Evolutionary conservation across 2,329 filamentous ascomycete genomes (phyloP), one percentile per base, ranked within the genome.

Genomic region (Paramyrothecium roridum): DNA sequence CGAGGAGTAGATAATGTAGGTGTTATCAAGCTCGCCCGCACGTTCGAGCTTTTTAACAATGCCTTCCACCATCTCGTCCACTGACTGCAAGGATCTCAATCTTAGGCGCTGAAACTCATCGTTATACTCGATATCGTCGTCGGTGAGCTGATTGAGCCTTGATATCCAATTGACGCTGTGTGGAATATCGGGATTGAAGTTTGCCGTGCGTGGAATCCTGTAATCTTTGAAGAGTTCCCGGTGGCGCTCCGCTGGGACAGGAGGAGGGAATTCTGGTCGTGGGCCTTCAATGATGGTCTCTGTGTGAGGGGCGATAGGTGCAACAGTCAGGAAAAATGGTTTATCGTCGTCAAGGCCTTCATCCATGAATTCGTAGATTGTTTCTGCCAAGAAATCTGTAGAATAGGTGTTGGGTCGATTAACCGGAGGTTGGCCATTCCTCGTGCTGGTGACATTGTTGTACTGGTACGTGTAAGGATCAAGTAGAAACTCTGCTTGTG

Each of bases 391-490:
- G 2, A 85, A 65, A 58, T 85, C 82, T 0, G 76, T 78, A 0
- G 75, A 78, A 64, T 85, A 81, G 37, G 80, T 65, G 2, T 81
- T 81, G 43, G 77, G 71, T 53, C 82, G 77, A 62, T 75, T 80
- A 16, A 77, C 71, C 0, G 83, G 83, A 0, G 73, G 63, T 2
- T 84, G 78, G 0, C 75, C 70, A 60, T 90, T 86, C 11, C 82
- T 77, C 57, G 86, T 81, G 65, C 84, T 87, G 8, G 80, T 86
- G 1, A 82, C 76, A 64, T 90, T 89, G 20, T 84, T 75, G 65
- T 90, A 90, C 30, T 81, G 73, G 65, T 90, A 90, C 0, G 87
- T 90, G 59, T 78, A 81, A 0, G 87, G 86, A 57, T 90, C 86
- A 1, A 89, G 72, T 1, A 88, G 72, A 59, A 87, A 78, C 51